These are phyloP conservation scores for Monosporozyma yasuniensis DNA, from an alignment of 805 yeast species.

Conservation along the genomic window DNA sequence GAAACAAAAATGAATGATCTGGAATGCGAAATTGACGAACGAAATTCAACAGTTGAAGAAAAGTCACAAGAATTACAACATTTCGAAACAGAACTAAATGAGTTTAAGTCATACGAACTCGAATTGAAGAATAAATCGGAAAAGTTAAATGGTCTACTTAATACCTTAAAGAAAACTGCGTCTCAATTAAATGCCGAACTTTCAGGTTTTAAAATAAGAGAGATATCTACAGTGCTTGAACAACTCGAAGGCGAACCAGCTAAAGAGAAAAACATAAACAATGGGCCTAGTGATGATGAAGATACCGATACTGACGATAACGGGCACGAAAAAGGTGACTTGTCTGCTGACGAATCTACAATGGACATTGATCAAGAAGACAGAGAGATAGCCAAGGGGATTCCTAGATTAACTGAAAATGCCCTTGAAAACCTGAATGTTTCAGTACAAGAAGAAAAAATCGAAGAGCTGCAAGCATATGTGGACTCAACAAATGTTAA, in stretches of 20 bases:
- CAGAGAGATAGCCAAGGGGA: constrained; percentile 16
- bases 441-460: constrained; percentile 41
- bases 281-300: not conserved
- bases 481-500: constrained; percentile 55
- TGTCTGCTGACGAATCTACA: not conserved
- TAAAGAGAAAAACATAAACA: not conserved
- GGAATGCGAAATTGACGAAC: constrained; percentile 35
- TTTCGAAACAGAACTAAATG: constrained; percentile 40
- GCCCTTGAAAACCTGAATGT: constrained; percentile 43
- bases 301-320: constrained; percentile 3
- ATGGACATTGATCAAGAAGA: constrained; percentile 28
- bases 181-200: constrained; percentile 35
- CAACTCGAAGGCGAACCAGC: constrained; percentile 10
- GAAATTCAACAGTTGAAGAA: constrained; percentile 33
- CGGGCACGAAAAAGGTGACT: not conserved
- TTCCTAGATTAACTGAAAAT: constrained; percentile 41
- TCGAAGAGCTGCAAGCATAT: constrained; percentile 46
- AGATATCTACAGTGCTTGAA: constrained; percentile 34
- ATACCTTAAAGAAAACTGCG: constrained; percentile 34
- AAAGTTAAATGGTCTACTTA: constrained; percentile 37
- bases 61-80: constrained; percentile 34
- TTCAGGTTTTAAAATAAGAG: constrained; percentile 41
- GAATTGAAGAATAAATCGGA: constrained; percentile 59
- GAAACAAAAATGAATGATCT: constrained; percentile 29
- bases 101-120: constrained; percentile 54